Conservation (phyloP, 148 eudicot species). For the Dianthus caryophyllus region DNA sequence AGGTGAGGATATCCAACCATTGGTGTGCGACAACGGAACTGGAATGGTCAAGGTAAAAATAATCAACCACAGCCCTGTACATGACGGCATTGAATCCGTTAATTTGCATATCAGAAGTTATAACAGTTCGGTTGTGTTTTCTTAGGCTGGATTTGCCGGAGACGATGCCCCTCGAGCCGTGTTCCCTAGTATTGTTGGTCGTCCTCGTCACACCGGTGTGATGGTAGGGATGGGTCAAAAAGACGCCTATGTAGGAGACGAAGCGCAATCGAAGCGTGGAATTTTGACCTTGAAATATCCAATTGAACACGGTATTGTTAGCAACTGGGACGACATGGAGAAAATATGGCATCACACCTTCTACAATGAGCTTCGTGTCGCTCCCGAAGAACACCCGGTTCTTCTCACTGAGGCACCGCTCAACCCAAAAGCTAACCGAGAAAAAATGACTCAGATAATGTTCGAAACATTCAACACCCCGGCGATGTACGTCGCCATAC, state of each 20-base stretch:
- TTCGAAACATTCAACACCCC: conserved; percentile 84
- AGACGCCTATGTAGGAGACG: conserved; percentile 85
- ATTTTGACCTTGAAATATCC: conserved; percentile 77
- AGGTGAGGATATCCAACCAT: conserved; percentile 77
- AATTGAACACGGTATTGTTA: conserved; percentile 89
- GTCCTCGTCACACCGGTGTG: conserved; percentile 91
- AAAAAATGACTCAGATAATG: conserved; percentile 91
- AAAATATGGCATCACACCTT: conserved; percentile 91
- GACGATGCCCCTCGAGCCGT: conserved; percentile 92
- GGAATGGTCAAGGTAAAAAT: conserved; percentile 86
- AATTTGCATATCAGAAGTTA: not conserved
- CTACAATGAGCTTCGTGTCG: conserved; percentile 88
- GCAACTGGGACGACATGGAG: conserved; percentile 96
- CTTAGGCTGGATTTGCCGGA: conserved; percentile 93
- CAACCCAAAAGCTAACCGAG: conserved; percentile 92
- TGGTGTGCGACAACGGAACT: conserved; percentile 82
- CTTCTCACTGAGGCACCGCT: conserved; percentile 82
- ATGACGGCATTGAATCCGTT: not conserved
- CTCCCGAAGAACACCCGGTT: conserved; percentile 91
- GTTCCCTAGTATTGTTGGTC: conserved; percentile 83
- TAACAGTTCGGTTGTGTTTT: conserved; percentile 4
- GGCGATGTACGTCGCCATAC: conserved; percentile 79
- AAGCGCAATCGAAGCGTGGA: conserved; percentile 93
- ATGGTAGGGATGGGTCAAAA: conserved; percentile 96
- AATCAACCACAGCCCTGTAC: not conserved